phyloP scores from a whole-genome alignment of 345 rosid species.

The Ceriops decandra region DNA sequence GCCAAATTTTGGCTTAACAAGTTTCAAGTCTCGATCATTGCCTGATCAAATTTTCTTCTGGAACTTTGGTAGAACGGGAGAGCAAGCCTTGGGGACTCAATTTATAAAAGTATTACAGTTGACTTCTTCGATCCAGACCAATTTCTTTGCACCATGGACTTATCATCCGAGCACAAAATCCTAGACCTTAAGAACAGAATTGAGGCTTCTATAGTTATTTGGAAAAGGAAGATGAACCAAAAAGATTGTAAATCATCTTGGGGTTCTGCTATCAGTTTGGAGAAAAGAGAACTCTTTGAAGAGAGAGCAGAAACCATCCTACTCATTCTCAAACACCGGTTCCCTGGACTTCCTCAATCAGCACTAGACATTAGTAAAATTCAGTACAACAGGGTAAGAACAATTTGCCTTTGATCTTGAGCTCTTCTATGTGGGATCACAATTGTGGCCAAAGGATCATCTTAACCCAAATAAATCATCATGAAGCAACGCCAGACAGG shows the following conservation, averaged over 20 bases:
- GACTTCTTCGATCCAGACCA: slow-evolving; percentile 80
- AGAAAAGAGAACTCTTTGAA: slow-evolving; percentile 86
- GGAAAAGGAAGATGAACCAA: slow-evolving; percentile 81
- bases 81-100: slow-evolving; percentile 76
- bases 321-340: slow-evolving; percentile 66
- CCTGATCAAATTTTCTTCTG: slow-evolving; percentile 5
- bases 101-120: slow-evolving; percentile 64
- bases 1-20: background rate
- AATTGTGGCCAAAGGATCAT: background rate
- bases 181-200: slow-evolving; percentile 80
- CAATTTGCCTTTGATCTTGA: background rate
- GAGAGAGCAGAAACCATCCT: slow-evolving; percentile 86
- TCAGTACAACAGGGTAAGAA: slow-evolving; percentile 59
- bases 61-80: slow-evolving; percentile 60
- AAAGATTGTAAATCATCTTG: slow-evolving; percentile 79
- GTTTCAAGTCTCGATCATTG: background rate
- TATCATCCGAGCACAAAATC: slow-evolving; percentile 77
- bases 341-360: slow-evolving; percentile 79
- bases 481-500: background rate
- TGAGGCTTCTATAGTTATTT: slow-evolving; percentile 84
- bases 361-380: slow-evolving; percentile 86
- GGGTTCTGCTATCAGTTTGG: slow-evolving; percentile 78
- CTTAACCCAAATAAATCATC: background rate
- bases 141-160: slow-evolving; percentile 59
- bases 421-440: background rate